Base-by-base conservation (phyloP, 2,329 filamentous ascomycete species). In the Penicillium sp. region DNA sequence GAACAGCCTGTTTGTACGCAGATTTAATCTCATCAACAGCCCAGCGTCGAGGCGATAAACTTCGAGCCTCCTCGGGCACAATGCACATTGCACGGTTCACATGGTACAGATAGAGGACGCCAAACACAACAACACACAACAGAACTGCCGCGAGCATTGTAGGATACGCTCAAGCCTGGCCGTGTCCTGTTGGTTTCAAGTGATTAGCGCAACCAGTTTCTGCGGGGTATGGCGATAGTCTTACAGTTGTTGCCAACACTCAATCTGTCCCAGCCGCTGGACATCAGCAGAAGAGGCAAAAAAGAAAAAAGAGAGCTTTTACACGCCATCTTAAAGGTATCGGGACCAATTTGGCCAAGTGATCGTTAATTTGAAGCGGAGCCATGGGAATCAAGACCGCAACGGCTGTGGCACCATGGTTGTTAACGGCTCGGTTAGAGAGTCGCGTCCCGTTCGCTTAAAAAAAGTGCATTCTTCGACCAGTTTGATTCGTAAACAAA, bases 11-110 rank as follows among this genome's bases (percentile, higher is more conserved):
- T 47, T 73, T 61, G 57, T 76, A 79, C 2, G 75, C 70, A 0
- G 63, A 61, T 60, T 67, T 69, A 58, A 78, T 67, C 55, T 78
- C 69, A 19, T 77, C 68, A 1, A 69, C 61, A 0, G 76, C 78
- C 76, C 74, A 79, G 13, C 73, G 71, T 54, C 60, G 67, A 47
- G 74, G 71, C 5, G 70, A 71, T 7, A 70, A 38, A 7, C 56
- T 58, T n/a, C 45, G 66, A 26, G 69, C 69, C 52, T 75, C 73
- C 15, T 72, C 66, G 7, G 74, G 73, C 3, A 70, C 64, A 19
- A 44, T 17, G 8, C 60, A 66, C 70, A 76, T 73, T 19, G 62
- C 69, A 26, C 62, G 58, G 46, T 76, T 74, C 48, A 76, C 69
- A 67, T 71, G 74, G 57, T 65, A 70, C 35, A 75, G 64, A 31